These are phyloP conservation scores for Verticillium albo-atrum DNA, from an alignment of 2,329 filamentous ascomycete genomes.

Conservation along the genomic window DNA sequence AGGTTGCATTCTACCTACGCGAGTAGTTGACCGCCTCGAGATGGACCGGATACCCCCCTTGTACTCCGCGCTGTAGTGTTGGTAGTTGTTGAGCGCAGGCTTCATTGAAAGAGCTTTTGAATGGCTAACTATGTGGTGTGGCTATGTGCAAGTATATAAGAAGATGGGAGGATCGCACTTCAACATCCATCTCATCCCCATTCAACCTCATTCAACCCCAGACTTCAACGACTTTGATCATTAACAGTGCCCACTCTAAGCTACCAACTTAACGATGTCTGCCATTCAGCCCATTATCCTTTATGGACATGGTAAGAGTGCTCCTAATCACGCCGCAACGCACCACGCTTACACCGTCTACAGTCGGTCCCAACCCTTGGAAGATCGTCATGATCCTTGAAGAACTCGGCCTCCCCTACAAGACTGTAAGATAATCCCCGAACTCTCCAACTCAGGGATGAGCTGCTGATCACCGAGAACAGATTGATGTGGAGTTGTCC, in stretches of 20 bases:
- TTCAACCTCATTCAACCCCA: no score
- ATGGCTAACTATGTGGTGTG: no score
- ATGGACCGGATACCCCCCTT: no score
- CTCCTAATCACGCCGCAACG: no score
- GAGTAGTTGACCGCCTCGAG: no score
- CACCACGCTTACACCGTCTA: not conserved
- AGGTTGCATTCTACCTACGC: no score
- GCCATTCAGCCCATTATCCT: not conserved
- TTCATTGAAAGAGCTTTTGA: no score
- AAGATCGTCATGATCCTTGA: conserved; percentile 29
- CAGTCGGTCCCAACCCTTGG: conserved; percentile 20
- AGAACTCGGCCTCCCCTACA: conserved; percentile 30
- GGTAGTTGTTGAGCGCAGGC: no score
- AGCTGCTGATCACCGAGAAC: not conserved
- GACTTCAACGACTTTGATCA: not conserved
- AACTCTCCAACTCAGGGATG: not conserved
- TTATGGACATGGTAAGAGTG: not conserved
- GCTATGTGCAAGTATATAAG: no score
- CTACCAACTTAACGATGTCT: not conserved
- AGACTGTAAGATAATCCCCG: conserved; percentile 2
- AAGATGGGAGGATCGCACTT: no score
- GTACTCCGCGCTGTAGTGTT: no score
- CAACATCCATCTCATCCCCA: no score
- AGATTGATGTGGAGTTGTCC: conserved; percentile 12
- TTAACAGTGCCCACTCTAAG: not conserved